phyloP scores from a whole-genome alignment of 345 rosid genomes.

The Moringa oleifera region DNA sequence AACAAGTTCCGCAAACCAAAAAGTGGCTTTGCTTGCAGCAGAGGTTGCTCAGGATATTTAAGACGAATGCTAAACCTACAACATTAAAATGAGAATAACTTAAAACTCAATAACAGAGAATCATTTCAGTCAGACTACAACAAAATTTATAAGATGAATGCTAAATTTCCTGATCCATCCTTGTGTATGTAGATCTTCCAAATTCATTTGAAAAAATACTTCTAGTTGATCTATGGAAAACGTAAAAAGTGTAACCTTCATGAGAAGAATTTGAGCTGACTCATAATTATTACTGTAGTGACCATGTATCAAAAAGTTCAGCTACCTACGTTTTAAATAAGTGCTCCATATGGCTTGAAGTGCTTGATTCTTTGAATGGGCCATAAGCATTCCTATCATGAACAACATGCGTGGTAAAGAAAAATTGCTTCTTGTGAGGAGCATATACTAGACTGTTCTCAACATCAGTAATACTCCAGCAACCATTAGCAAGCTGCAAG shows the following conservation, averaged over 20 bases:
- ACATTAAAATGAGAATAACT: slow-evolving; percentile 18
- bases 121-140: neutral
- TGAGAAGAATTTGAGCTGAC: slow-evolving; percentile 9
- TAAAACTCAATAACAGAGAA: neutral
- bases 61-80: slow-evolving; percentile 60
- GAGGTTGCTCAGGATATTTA: slow-evolving; percentile 57
- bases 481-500: slow-evolving; percentile 67
- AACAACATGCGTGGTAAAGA: slow-evolving; percentile 45
- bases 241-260: slow-evolving; percentile 12
- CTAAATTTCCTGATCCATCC: neutral
- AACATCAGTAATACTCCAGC: slow-evolving; percentile 42
- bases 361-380: slow-evolving; percentile 30
- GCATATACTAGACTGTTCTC: slow-evolving; percentile 70
- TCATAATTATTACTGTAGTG: slow-evolving; percentile 1
- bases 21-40: slow-evolving; percentile 73
- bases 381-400: slow-evolving; percentile 45
- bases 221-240: no score
- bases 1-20: slow-evolving; percentile 72
- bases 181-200: no score
- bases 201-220: no score
- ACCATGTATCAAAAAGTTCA: slow-evolving; percentile 10
- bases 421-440: slow-evolving; percentile 50
- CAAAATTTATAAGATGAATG: neutral
- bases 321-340: slow-evolving; percentile 44
- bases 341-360: slow-evolving; percentile 44